Conservation (phyloP, 495 filamentous ascomycete species). For the Hypomontagnella submonticulosa region DNA sequence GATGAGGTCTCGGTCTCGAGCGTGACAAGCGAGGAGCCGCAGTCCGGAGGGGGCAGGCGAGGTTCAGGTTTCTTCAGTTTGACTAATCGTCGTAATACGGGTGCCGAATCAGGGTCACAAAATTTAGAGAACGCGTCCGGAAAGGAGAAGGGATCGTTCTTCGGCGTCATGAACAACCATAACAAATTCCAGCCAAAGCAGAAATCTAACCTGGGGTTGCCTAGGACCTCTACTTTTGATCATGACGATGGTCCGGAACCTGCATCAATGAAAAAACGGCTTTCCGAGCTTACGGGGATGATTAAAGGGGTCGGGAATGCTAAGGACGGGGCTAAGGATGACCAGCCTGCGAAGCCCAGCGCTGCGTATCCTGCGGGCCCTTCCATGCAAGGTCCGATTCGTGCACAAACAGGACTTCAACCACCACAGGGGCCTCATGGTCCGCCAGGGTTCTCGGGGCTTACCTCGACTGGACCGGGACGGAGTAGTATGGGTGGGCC, state of each 20-base stretch:
- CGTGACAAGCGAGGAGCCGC: slow-evolving; percentile 35
- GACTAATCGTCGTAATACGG: slow-evolving; percentile 33
- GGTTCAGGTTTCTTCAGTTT: slow-evolving; percentile 40
- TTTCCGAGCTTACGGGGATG: slow-evolving; percentile 49
- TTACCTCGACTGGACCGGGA: slow-evolving; percentile 10
- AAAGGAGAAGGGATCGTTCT: slow-evolving; percentile 39
- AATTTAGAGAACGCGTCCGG: slow-evolving; percentile 12
- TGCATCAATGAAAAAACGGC: slow-evolving; percentile 39
- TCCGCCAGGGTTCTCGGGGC: slow-evolving; percentile 21
- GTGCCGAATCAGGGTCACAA: slow-evolving; percentile 18
- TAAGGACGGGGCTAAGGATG: slow-evolving; percentile 46
- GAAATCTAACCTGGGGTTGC: slow-evolving; percentile 31
- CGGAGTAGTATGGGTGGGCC: slow-evolving; percentile 32
- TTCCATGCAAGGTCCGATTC: slow-evolving; percentile 33
- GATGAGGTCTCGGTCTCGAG: slow-evolving; percentile 43
- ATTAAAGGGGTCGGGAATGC: slow-evolving; percentile 46
- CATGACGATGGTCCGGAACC: slow-evolving; percentile 39
- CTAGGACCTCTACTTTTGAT: slow-evolving; percentile 31
- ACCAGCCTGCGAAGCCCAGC: slow-evolving; percentile 40
- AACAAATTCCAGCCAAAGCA: slow-evolving; percentile 37
- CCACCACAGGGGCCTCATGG: slow-evolving; percentile 17
- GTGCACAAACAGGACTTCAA: slow-evolving; percentile 9
- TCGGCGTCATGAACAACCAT: slow-evolving; percentile 18
- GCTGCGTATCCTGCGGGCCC: slow-evolving; percentile 29
- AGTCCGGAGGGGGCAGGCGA: slow-evolving; percentile 27